Evolutionary conservation across 2,329 filamentous ascomycete genomes (phyloP), one percentile per base, ranked within the genome.

Genomic region (Trichoderma sp.): DNA sequence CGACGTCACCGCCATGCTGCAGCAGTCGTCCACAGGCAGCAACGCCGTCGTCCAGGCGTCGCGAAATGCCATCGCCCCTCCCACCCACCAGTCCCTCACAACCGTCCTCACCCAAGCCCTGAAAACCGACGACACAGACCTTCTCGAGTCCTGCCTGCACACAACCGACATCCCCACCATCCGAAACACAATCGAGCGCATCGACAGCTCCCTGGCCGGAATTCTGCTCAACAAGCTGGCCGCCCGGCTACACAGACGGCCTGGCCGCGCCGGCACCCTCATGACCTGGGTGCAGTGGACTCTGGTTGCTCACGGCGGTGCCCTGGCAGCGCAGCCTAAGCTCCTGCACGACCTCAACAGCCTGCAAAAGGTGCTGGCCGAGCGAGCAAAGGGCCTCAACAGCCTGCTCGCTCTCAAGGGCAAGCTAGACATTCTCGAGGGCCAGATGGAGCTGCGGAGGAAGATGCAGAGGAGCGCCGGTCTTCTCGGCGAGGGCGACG

Each of bases 281-380:
- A 95, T 98, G 88, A 89, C 92, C 18, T 99, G 96, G 95, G 92
- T 98, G 57, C 95, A 98, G 82, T 97, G 94, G 93, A 95, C 94
- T 1, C 88, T 98, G 70, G 90, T 98, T 39, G 91, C 93, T 2
- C 96, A 99, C 79, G 96, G 96, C 75, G 96, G 95, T 75, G 95
- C 95, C 68, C 86, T 99, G 65, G 93, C 95, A 12, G 92, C 92
- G 36, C 93, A 97, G 80, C 90, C 93, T n/a, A 92, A 95, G 74
- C 86, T 97, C 47, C 87, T 96, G 76, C 90, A 91, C 78, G 91
- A 91, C 79, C 88, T 99, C 73, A 87, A 89, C 62, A 91, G 92
- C 53, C 86, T 99, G 70, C 93, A 95, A 81, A 92, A 92, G 79
- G 95, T 98, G 21, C 88, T 98, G 73, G 92, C 94, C 74, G 93